phyloP scores from a whole-genome alignment of 139 green algal genomes.

The Yamagishiella unicocca region DNA sequence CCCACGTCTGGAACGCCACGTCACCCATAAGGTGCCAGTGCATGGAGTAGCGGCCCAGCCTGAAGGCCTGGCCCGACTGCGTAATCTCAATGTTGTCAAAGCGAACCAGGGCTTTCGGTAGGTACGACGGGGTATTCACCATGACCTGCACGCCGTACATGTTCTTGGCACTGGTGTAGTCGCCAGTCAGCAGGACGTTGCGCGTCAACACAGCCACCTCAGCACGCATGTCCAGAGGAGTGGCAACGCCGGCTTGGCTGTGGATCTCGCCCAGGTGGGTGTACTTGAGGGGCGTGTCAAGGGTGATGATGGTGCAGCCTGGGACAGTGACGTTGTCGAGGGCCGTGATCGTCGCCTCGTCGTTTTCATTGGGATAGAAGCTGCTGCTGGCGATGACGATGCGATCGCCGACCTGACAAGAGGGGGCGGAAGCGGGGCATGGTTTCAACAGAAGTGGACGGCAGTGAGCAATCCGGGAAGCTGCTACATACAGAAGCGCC shows the following conservation, averaged over 20 bases:
- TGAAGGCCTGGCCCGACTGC: slow-evolving; percentile 63
- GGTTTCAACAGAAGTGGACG: too few relatives aligned
- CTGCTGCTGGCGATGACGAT: slow-evolving; percentile 73
- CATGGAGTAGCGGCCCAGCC: slow-evolving; percentile 78
- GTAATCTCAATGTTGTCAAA: slow-evolving; percentile 62
- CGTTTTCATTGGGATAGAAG: slow-evolving; percentile 60
- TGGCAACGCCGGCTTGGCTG: not conserved
- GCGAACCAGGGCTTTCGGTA: slow-evolving; percentile 17
- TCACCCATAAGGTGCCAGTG: slow-evolving; percentile 83
- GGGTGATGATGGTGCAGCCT: slow-evolving; percentile 37
- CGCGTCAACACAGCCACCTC: slow-evolving; percentile 70
- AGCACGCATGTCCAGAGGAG: slow-evolving; percentile 68
- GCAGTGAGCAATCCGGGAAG: too few relatives aligned
- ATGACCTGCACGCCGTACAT: slow-evolving; percentile 70
- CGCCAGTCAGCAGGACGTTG: slow-evolving; percentile 65
- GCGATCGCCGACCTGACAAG: slow-evolving; percentile 50
- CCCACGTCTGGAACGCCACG: slow-evolving; percentile 53
- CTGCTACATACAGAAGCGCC: too few relatives aligned
- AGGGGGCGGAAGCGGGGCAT: not conserved
- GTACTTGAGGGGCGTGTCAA: slow-evolving; percentile 59
- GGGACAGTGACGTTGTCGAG: not conserved
- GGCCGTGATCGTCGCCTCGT: slow-evolving; percentile 46
- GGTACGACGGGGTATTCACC: slow-evolving; percentile 49
- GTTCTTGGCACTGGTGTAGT: slow-evolving; percentile 44
- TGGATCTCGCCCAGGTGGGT: slow-evolving; percentile 67